Conservation (phyloP, 441 rosid genomes). For the Gossypium armourianum region DNA sequence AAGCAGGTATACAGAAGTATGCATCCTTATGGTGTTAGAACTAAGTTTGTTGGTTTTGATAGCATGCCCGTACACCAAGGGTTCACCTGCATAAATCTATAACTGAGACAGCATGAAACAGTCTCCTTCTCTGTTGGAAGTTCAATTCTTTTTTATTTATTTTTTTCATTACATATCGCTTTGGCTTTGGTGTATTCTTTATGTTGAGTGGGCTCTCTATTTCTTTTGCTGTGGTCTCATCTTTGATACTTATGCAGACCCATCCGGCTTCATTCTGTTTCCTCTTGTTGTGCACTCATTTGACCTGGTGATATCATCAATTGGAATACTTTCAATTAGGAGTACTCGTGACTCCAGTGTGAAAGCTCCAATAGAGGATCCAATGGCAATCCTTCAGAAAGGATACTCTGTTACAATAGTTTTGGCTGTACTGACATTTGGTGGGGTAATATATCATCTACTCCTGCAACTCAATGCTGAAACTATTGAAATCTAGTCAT, state of each 20-base stretch:
- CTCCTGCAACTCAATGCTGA: neutral
- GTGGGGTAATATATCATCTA: conserved; percentile 51
- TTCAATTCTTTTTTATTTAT: neutral
- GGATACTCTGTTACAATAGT: conserved; percentile 81
- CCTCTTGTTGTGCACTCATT: conserved; percentile 96
- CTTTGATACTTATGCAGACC: conserved; percentile 53
- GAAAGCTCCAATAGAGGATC: conserved; percentile 76
- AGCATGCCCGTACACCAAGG: neutral
- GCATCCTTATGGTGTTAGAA: neutral
- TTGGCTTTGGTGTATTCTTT: neutral
- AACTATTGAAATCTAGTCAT: conserved; percentile 5
- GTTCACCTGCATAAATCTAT: neutral
- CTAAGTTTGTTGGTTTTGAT: neutral
- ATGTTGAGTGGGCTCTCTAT: neutral
- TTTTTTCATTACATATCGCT: neutral
- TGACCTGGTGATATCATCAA: conserved; percentile 79
- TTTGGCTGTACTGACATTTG: conserved; percentile 79
- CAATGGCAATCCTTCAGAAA: conserved; percentile 90
- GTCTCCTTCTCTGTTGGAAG: neutral
- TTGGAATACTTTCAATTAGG: conserved; percentile 83
- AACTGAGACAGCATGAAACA: neutral
- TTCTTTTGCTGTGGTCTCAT: conserved; percentile 9
- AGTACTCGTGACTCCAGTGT: conserved; percentile 64
- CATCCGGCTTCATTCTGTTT: conserved; percentile 93
- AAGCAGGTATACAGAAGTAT: neutral